phyloP scores from a whole-genome alignment of 2,329 filamentous ascomycete species.

The Lomentospora prolificans region DNA sequence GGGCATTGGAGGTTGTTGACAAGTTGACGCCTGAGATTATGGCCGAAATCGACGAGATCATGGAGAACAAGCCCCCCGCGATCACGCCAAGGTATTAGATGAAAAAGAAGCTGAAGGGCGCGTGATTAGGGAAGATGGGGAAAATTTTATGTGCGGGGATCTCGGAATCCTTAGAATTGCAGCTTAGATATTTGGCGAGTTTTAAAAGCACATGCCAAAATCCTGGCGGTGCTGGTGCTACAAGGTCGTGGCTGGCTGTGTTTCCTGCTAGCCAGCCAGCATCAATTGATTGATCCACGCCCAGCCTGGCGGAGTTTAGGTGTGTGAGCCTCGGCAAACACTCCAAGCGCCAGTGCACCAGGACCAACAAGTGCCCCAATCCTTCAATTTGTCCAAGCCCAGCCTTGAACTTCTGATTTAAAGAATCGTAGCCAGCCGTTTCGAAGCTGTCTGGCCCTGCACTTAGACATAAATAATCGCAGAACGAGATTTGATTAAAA shows the following conservation, averaged over 20 bases:
- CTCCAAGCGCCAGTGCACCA: background rate
- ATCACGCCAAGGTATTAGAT: slow-evolving; percentile 8
- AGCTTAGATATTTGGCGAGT: too few relatives aligned
- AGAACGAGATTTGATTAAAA: background rate
- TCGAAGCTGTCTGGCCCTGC: too few relatives aligned
- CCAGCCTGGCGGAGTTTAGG: background rate
- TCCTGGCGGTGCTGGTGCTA: background rate
- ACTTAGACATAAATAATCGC: background rate
- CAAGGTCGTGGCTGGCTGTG: too few relatives aligned
- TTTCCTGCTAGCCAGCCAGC: too few relatives aligned
- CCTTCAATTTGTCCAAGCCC: background rate
- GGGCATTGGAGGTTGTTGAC: slow-evolving; percentile 40
- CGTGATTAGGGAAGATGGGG: background rate
- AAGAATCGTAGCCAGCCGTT: too few relatives aligned
- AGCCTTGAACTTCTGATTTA: too few relatives aligned
- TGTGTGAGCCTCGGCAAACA: slow-evolving; percentile 7
- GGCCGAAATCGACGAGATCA: slow-evolving; percentile 47
- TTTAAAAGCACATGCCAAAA: too few relatives aligned
- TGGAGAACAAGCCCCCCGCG: slow-evolving; percentile 47
- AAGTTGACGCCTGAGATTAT: slow-evolving; percentile 50
- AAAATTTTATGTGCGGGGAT: background rate
- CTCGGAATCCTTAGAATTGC: too few relatives aligned
- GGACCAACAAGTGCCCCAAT: background rate
- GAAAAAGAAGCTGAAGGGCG: background rate
- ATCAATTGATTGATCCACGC: background rate